Base-by-base conservation (phyloP, 768 basidiomycete species). In the Amylocystis lapponica region DNA sequence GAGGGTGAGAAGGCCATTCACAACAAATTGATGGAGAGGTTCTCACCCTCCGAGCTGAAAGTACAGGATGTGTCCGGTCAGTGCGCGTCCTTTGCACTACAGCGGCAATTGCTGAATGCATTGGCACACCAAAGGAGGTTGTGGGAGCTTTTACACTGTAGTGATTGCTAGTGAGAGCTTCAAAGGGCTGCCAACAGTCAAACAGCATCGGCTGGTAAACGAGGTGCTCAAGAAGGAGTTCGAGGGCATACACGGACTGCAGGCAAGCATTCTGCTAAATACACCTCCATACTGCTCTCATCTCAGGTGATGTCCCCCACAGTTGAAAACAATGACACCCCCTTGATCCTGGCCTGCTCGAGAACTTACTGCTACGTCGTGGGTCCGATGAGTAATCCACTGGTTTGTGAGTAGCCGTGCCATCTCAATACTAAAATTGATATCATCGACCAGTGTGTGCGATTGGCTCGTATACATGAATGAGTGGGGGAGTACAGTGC, bases 121-220 rank as follows among this genome's bases (percentile, higher is more conserved):
- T 13, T n/a, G 5, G 32, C 16, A 34, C 26, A 19, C 22, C 4
- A 3, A 41, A 96, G 95, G 93, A 41, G 96, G 96, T 19, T 98
- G 96, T 59, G 96, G 96, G n/a, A 76, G 83, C 4, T 99, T 98
- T 66, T 99, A 95, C 55, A 88, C 93, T 32, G 94, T 99, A 49
- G 75, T 78, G 11, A 87, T 99, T 49, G 77, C 86, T 4, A 92
- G 89, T 46, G 62, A 78, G n/a, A 74, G 74, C 1, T 98, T 99
- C 73, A 81, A 84, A 51, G 95, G 86, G 8, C 66, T 98, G 30
- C 64, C 87, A 1, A 85, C 80, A 32, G 81, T 98, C 41, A 94
- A 96, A 69, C 96, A 99, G 63, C 96, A 99, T 63, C 79, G 81
- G 46, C 69, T 96, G 22, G 92, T 99, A 29, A 94, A 86, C 11